phyloP scores from a whole-genome alignment of 192 early-diverging fungal species.

The Gigaspora rosea region DNA sequence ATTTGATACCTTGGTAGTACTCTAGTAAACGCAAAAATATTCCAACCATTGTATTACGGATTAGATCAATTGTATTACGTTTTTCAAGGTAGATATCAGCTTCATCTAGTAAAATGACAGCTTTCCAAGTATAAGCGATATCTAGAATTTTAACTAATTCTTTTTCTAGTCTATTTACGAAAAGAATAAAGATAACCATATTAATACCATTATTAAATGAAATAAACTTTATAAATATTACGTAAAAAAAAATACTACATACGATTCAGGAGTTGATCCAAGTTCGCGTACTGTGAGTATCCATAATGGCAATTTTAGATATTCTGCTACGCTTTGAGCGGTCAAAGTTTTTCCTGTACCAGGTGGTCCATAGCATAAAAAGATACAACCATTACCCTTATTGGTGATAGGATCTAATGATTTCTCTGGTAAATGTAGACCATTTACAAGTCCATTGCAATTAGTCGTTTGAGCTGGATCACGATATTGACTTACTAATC shows the following conservation, averaged over 20 bases:
- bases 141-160: conserved; percentile 49
- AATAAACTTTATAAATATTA: too few species aligned
- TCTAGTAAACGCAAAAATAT: conserved; percentile 62
- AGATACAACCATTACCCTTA: conserved; percentile 37
- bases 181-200: too few species aligned
- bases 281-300: too few species aligned
- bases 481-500: not conserved
- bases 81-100: conserved; percentile 64
- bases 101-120: conserved; percentile 57
- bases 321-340: too few species aligned
- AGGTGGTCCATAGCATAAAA: too few species aligned
- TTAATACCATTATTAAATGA: not conserved
- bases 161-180: too few species aligned
- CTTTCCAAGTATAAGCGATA: conserved; percentile 55
- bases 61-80: conserved; percentile 42
- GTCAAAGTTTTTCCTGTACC: too few species aligned
- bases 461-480: too few species aligned
- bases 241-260: too few species aligned
- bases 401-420: conserved; percentile 44
- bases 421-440: too few species aligned
- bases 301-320: too few species aligned
- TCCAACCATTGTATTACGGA: conserved; percentile 57
- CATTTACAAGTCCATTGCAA: conserved; percentile 27
- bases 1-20: conserved; percentile 45
- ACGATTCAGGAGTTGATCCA: too few species aligned